Evolutionary conservation across 1,284 basidiomycete genomes (phyloP).

Genomic region (Ustilago sp.): DNA sequence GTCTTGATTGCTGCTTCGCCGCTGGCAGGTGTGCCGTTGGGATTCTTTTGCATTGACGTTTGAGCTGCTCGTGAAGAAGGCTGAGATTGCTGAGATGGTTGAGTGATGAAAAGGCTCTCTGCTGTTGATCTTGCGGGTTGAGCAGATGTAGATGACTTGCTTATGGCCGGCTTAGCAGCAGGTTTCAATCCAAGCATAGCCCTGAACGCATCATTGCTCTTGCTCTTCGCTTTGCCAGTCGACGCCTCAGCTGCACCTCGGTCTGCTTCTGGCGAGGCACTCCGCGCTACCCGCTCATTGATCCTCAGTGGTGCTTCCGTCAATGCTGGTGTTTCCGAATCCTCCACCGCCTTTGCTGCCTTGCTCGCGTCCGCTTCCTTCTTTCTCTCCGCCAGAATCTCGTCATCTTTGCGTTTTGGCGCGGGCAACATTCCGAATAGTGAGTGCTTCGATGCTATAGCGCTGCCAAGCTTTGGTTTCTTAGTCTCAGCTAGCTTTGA

Average conservation of each 20-base stretch:
- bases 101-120: background rate
- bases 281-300: background rate
- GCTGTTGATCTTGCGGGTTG: background rate
- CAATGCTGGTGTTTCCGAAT: constrained; percentile 9
- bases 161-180: constrained; percentile 23
- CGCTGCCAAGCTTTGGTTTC: constrained; percentile 13
- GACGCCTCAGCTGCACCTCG: background rate
- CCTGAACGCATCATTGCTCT: constrained; percentile 65
- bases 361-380: constrained; percentile 40
- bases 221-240: constrained; percentile 30
- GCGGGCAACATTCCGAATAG: constrained; percentile 66
- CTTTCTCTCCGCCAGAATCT: constrained; percentile 38
- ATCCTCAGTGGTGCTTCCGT: constrained; percentile 13
- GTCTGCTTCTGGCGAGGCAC: background rate
- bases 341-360: constrained; percentile 23
- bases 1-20: constrained; percentile 12
- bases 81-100: too few relatives aligned
- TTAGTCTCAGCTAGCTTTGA: constrained; percentile 6
- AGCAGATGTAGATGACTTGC: constrained; percentile 15
- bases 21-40: background rate
- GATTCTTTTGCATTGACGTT: background rate
- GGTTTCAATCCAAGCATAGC: constrained; percentile 68
- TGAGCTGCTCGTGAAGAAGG: background rate
- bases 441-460: constrained; percentile 29
- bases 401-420: constrained; percentile 48